Conservation (phyloP, 148 eudicot species). For the Linanthus parryae region DNA sequence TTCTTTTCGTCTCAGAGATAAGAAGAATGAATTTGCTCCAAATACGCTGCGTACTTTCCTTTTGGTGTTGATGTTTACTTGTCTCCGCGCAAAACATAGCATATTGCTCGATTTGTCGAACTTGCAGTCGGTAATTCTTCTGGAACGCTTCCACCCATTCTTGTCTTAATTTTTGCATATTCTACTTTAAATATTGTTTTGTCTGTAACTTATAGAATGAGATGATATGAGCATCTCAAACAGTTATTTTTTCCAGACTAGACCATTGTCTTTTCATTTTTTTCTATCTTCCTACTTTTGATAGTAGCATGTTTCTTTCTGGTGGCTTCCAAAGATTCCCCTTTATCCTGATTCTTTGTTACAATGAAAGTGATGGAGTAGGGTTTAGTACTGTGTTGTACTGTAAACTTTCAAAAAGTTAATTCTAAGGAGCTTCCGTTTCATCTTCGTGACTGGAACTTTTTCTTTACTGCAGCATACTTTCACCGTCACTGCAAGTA, state of each 20-base stretch:
- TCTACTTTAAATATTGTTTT: background rate
- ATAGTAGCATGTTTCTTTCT: slow-evolving; percentile 1
- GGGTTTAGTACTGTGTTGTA: slow-evolving; percentile 84
- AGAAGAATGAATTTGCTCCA: slow-evolving; percentile 82
- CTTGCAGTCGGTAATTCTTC: slow-evolving; percentile 54
- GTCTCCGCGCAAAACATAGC: slow-evolving; percentile 80
- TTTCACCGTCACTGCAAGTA: no score
- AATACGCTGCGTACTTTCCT: slow-evolving; percentile 79
- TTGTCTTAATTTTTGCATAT: slow-evolving; percentile 48
- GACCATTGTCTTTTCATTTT: background rate
- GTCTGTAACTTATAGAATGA: no score
- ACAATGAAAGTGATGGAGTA: slow-evolving; percentile 87
- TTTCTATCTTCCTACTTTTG: slow-evolving; percentile 1
- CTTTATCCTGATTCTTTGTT: slow-evolving; percentile 74
- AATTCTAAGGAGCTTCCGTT: slow-evolving; percentile 62
- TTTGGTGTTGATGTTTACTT: slow-evolving; percentile 84
- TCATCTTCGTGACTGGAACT: slow-evolving; percentile 65
- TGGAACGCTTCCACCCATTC: slow-evolving; percentile 71
- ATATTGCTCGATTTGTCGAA: slow-evolving; percentile 80
- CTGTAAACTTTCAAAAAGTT: slow-evolving; percentile 70
- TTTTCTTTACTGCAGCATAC: no score
- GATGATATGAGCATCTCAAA: no score
- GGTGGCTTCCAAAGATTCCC: slow-evolving; percentile 53
- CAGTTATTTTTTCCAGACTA: no score
- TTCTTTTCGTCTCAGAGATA: slow-evolving; percentile 54